Percentiles rank a stretch among this genome's conserved stretches.
phyloP scores from a whole-genome alignment of 306 rosid genomes.

The Cucumis cinereus region DNA sequence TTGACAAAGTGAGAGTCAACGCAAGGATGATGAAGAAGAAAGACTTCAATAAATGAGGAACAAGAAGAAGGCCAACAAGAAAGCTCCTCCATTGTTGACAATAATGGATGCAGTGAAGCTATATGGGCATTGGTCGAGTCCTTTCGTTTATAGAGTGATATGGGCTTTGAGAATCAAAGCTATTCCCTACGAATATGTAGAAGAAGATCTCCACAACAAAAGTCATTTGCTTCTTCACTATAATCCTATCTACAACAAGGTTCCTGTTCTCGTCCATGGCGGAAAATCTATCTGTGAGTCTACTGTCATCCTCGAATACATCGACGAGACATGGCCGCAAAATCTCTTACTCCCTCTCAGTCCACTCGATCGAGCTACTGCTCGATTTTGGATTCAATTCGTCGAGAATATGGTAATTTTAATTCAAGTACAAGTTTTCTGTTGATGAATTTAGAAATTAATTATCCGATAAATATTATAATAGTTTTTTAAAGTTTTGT shows the following conservation, averaged over 20 bases:
- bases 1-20: neutral
- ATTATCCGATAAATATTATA: no score
- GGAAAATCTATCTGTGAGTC: constrained; percentile 34
- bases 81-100: neutral
- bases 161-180: neutral
- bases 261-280: constrained; percentile 35
- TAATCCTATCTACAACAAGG: constrained; percentile 34
- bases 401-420: constrained; percentile 14
- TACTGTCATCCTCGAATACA: constrained; percentile 30
- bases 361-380: constrained; percentile 18
- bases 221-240: constrained; percentile 6
- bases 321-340: constrained; percentile 26
- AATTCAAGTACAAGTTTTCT: no score
- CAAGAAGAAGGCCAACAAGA: neutral
- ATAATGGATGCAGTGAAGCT: neutral
- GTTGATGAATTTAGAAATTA: no score
- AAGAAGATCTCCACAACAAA: neutral
- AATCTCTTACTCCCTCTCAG: constrained; percentile 15
- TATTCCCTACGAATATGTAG: neutral
- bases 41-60: neutral
- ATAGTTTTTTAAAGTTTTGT: no score
- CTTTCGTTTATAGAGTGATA: neutral
- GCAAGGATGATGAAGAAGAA: neutral
- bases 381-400: constrained; percentile 22
- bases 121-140: neutral